phyloP scores from a whole-genome alignment of 2,329 filamentous ascomycete species.

The Clonostachys byssicola region DNA sequence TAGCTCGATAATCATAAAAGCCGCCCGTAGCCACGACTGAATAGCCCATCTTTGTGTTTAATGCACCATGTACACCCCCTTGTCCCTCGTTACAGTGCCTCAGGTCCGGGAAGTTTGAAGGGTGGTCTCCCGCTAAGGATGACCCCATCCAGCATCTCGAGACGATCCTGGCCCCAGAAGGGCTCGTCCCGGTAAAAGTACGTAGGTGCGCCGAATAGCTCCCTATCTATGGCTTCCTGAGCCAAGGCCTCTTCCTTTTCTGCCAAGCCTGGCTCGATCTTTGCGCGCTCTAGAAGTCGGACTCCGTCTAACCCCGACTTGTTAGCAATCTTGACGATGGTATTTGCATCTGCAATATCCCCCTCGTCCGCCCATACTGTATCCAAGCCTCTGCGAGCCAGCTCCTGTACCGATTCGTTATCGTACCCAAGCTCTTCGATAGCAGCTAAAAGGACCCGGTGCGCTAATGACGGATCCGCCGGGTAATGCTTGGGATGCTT shows the following conservation, averaged over 20 bases:
- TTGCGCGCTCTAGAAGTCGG: not conserved
- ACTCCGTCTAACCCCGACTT: constrained; percentile 3
- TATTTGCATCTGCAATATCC: constrained; percentile 5
- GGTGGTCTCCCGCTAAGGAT: constrained; percentile 8
- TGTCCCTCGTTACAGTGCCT: too few species aligned
- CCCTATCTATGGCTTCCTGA: constrained; percentile 8
- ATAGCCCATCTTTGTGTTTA: too few species aligned
- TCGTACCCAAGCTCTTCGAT: constrained; percentile 3
- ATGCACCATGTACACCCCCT: too few species aligned
- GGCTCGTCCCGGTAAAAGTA: constrained; percentile 13
- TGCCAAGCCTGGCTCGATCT: not conserved
- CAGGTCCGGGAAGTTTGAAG: not conserved
- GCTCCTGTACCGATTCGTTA: constrained; percentile 4
- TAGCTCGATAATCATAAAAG: too few species aligned
- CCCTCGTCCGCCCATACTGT: constrained; percentile 7
- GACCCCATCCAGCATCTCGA: constrained; percentile 14
- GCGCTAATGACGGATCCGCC: constrained; percentile 18
- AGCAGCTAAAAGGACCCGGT: constrained; percentile 7
- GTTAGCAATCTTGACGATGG: constrained; percentile 4
- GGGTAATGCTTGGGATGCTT: constrained; percentile 12
- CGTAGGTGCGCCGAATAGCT: constrained; percentile 13
- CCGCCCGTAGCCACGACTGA: too few species aligned
- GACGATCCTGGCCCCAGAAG: constrained; percentile 17
- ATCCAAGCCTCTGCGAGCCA: constrained; percentile 3
- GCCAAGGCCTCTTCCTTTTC: constrained; percentile 4